Conservation (phyloP, 345 rosid genomes). For the Stellera chamaejasme region DNA sequence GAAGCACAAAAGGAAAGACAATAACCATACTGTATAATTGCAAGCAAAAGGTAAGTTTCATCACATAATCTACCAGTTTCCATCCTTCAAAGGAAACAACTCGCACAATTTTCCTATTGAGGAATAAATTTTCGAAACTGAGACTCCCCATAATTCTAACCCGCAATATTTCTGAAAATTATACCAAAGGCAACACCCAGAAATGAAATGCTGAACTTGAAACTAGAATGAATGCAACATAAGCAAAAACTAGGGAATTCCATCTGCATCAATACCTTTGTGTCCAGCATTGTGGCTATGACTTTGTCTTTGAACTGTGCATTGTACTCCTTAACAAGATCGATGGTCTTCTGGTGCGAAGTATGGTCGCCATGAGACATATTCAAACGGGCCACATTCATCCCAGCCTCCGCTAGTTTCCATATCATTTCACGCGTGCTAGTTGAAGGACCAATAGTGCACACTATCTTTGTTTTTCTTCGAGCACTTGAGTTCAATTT, state of each 20-base stretch:
- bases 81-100: neutral
- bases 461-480: slow-evolving; percentile 89
- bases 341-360: slow-evolving; percentile 80
- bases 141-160: too few species aligned
- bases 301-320: slow-evolving; percentile 73
- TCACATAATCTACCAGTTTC: neutral
- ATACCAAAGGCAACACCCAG: too few species aligned
- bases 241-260: neutral
- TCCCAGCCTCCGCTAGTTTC: slow-evolving; percentile 88
- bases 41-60: too few species aligned
- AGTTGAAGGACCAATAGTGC: slow-evolving; percentile 95
- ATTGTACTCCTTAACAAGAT: slow-evolving; percentile 87
- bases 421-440: slow-evolving; percentile 93
- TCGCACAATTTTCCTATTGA: too few species aligned
- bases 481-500: slow-evolving; percentile 24
- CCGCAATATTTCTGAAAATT: too few species aligned
- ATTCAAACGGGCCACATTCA: slow-evolving; percentile 94
- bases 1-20: too few species aligned
- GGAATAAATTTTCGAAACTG: neutral
- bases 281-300: slow-evolving; percentile 85
- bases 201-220: neutral
- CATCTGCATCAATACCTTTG: slow-evolving; percentile 48
- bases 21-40: too few species aligned
- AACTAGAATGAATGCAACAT: neutral
- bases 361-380: slow-evolving; percentile 98